Evolutionary conservation across 768 basidiomycete genomes (phyloP).

Genomic region (Infundibulicybe gibba): DNA sequence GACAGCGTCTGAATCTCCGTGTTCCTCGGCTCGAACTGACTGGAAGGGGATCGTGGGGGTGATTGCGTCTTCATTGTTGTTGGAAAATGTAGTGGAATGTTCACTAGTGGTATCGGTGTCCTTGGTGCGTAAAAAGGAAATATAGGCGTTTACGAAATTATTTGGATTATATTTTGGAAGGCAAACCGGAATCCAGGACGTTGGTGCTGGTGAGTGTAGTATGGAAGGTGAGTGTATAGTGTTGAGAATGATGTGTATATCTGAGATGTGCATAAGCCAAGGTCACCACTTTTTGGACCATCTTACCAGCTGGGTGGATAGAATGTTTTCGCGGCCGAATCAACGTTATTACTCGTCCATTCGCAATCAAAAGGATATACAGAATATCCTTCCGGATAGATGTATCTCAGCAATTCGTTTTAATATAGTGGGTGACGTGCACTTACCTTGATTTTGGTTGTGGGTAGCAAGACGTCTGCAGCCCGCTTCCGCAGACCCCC

Average conservation of each 20-base stretch:
- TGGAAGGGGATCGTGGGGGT: constrained; percentile 6
- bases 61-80: neutral
- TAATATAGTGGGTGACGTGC: neutral
- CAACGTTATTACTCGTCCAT: constrained; percentile 77
- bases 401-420: neutral
- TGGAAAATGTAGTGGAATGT: constrained; percentile 1
- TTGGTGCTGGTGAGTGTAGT: constrained; percentile 70
- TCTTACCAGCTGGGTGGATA: constrained; percentile 85
- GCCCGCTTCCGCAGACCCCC: constrained; percentile 62
- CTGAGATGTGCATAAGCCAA: constrained; percentile 29
- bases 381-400: constrained; percentile 68
- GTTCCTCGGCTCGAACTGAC: neutral
- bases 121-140: constrained; percentile 55
- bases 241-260: constrained; percentile 91
- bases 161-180: constrained; percentile 90
- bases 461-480: constrained; percentile 81
- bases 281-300: neutral
- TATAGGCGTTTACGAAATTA: constrained; percentile 89
- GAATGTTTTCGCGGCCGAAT: constrained; percentile 91
- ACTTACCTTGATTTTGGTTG: constrained; percentile 75
- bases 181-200: constrained; percentile 94
- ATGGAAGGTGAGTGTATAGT: constrained; percentile 84
- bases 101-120: constrained; percentile 6
- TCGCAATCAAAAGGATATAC: constrained; percentile 84
- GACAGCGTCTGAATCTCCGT: constrained; percentile 41